Evolutionary conservation across 2,329 filamentous ascomycete genomes (phyloP).

Genomic region (Stachybotrys chartarum): DNA sequence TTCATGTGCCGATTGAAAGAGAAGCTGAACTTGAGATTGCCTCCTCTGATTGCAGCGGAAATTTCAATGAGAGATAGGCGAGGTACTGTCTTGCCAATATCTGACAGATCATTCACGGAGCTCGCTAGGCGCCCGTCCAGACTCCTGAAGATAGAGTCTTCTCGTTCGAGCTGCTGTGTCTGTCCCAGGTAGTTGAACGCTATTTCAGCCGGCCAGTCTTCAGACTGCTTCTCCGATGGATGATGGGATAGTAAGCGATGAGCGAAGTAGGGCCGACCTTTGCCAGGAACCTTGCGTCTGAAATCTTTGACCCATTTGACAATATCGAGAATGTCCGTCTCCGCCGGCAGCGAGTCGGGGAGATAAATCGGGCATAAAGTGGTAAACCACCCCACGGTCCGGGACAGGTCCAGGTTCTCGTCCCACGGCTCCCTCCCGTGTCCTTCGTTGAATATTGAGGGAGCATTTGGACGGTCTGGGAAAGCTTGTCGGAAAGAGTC

Average conservation of each 20-base stretch:
- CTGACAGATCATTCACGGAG: constrained; percentile 5
- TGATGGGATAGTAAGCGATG: background rate
- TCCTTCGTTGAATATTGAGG: constrained; percentile 17
- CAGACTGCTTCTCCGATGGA: background rate
- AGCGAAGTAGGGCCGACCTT: constrained; percentile 13
- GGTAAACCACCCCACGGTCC: background rate
- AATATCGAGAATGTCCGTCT: constrained; percentile 8
- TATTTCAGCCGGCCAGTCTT: constrained; percentile 7
- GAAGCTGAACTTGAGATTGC: constrained; percentile 2
- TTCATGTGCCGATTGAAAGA: constrained; percentile 3
- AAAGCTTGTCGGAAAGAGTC: constrained; percentile 14
- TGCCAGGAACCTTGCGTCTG: constrained; percentile 10
- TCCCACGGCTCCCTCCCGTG: constrained; percentile 21
- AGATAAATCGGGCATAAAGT: constrained; percentile 9
- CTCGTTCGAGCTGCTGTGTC: constrained; percentile 1
- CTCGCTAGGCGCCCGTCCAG: background rate
- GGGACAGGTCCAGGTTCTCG: constrained; percentile 6
- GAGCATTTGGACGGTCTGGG: constrained; percentile 9
- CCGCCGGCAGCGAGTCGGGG: constrained; percentile 6
- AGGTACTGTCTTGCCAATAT: constrained; percentile 1
- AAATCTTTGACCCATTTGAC: constrained; percentile 13
- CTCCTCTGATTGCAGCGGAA: background rate
- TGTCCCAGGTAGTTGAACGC: constrained; percentile 13
- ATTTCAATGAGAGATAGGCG: constrained; percentile 6
- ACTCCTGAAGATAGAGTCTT: constrained; percentile 4